Base-by-base conservation (phyloP, 192 early-diverging fungal genomes). In the Coemansia sp. region DNA sequence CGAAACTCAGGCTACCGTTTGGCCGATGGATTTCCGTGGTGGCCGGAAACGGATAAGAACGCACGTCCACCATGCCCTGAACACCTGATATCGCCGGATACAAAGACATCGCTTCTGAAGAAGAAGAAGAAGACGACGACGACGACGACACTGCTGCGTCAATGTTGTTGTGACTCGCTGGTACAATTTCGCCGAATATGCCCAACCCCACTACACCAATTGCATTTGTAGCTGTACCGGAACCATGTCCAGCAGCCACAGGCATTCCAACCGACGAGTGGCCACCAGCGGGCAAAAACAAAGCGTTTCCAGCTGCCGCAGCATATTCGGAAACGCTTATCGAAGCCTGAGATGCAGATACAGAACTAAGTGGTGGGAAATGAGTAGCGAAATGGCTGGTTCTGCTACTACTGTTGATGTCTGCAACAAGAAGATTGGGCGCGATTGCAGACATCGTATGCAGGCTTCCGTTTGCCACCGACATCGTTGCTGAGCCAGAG, bases 301-400 rank as follows among this genome's bases (percentile, higher is more conserved):
- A 18, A n/a, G 18, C 22, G 20, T 56, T 32, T 2, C 18, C 54
- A 28, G 54, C 32, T 18, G 20, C 18, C n/a, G 18, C 28, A 4
- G 54, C 22, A 56, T 18, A 56, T 4, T 56, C 54, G 54, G 54
- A 56, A 28, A 56, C 32, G 5, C 8, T n/a, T 32, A 28, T 6
- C 8, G 54, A 7, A 22, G 54, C 9, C 6, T 18, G 54, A 22
- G 54, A n/a, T 22, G 54, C 54, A 28, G 54, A 18, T 0, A 20
- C 54, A 9, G 54, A 18, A 28, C 32, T 56, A 18, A 56, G 54
- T 8, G 54, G 54, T 32, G 54, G 54, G 54, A 56, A 56, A 8
- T 56, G 54, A 9, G 54, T 56, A 8, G 54, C 54, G 32, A 7
- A 56, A 56, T 56, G 54, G 22, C 54, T 56, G 20, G 54, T 56